Conservation (phyloP, 2,329 filamentous ascomycete genomes). For the Diplodia corticola region DNA sequence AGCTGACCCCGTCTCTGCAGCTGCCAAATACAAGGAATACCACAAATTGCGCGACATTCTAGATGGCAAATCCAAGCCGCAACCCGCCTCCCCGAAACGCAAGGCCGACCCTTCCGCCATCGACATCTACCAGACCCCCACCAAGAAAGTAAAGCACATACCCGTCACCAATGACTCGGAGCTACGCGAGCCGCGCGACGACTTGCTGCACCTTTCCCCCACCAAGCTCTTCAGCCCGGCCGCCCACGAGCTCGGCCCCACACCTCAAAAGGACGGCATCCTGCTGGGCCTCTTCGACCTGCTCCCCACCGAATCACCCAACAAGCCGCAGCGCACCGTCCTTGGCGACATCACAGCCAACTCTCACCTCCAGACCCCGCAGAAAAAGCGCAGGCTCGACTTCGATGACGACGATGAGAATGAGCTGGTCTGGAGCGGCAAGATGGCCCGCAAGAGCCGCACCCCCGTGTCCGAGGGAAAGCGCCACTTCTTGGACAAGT, state of each 20-base stretch:
- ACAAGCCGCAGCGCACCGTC: conserved; percentile 34
- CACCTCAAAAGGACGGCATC: conserved; percentile 75
- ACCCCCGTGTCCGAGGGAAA: conserved; percentile 60
- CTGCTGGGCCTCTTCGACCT: conserved; percentile 78
- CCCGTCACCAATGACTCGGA: neutral
- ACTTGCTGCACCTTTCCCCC: conserved; percentile 52
- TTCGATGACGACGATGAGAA: conserved; percentile 25
- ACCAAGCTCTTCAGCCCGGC: conserved; percentile 61
- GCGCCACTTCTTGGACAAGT: conserved; percentile 61
- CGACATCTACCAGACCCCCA: conserved; percentile 28
- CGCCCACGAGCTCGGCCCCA: conserved; percentile 62
- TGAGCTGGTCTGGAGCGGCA: conserved; percentile 33
- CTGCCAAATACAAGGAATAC: conserved; percentile 75
- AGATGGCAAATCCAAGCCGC: conserved; percentile 31
- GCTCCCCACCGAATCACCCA: conserved; percentile 53
- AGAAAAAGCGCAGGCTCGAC: conserved; percentile 30
- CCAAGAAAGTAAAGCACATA: conserved; percentile 29
- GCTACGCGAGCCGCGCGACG: neutral
- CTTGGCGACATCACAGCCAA: conserved; percentile 36
- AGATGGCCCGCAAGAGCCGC: conserved; percentile 35
- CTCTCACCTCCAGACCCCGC: conserved; percentile 40
- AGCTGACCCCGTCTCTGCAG: conserved; percentile 42
- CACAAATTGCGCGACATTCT: conserved; percentile 57
- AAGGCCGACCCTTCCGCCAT: conserved; percentile 26
- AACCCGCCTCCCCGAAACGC: conserved; percentile 32